Percentiles rank a stretch among this genome's conserved stretches.
Evolutionary conservation across 106 monocot genomes (phyloP).

Genomic region (Allium fistulosum): DNA sequence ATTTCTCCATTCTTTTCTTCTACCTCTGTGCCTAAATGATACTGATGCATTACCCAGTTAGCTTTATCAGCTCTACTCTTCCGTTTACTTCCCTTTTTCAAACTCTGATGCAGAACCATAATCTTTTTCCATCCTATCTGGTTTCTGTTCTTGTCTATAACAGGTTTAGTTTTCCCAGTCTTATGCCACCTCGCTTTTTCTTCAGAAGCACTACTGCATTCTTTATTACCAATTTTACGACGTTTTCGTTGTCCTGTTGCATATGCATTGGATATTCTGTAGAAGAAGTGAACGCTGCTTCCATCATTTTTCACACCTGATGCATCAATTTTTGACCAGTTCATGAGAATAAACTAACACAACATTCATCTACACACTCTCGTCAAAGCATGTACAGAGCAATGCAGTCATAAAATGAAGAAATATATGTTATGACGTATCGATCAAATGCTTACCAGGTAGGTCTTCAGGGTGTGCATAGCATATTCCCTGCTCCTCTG

Average conservation of each 20-base stretch:
- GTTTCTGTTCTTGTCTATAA: slow-evolving; percentile 49
- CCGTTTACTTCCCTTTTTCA: slow-evolving; percentile 40
- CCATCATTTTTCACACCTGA: slow-evolving; percentile 86
- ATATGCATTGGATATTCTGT: slow-evolving; percentile 77
- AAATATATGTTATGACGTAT: neutral
- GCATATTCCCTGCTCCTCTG: slow-evolving; percentile 76
- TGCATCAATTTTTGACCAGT: neutral
- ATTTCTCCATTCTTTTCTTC: slow-evolving; percentile 76
- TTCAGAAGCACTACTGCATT: slow-evolving; percentile 17
- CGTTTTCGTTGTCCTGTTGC: slow-evolving; percentile 75
- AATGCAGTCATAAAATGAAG: neutral
- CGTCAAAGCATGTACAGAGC: neutral
- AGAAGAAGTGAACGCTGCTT: slow-evolving; percentile 77
- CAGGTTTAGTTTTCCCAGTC: slow-evolving; percentile 81
- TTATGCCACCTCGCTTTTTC: slow-evolving; percentile 89
- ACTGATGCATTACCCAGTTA: slow-evolving; percentile 98
- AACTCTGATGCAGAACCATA: slow-evolving; percentile 77
- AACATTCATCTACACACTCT: neutral
- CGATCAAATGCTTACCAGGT: slow-evolving; percentile 43
- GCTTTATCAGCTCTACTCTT: slow-evolving; percentile 60
- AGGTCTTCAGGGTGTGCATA: slow-evolving; percentile 96
- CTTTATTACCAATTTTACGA: slow-evolving; percentile 36
- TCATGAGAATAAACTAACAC: neutral
- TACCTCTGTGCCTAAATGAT: slow-evolving; percentile 85
- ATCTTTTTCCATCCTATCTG: slow-evolving; percentile 91